These are phyloP conservation scores for Citrus cavaleriei DNA, from an alignment of 345 rosid species.

Conservation along the genomic window DNA sequence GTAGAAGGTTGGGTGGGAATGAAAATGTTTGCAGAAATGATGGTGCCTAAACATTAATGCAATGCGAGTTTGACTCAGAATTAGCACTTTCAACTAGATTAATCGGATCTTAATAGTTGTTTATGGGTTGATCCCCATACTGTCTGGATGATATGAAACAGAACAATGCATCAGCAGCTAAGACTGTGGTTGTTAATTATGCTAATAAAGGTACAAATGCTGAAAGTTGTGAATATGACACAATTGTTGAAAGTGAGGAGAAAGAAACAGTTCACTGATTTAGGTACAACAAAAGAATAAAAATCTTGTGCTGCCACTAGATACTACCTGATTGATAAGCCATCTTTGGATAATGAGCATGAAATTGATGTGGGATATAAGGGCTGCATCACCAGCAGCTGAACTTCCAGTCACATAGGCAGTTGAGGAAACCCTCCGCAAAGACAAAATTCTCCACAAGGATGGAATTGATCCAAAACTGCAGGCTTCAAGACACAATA, in stretches of 20 bases:
- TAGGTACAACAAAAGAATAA: slow-evolving; percentile 13
- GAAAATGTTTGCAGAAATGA: background rate
- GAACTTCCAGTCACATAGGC: slow-evolving; percentile 24
- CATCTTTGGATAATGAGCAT: slow-evolving; percentile 19
- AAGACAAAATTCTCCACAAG: slow-evolving; percentile 20
- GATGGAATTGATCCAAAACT: slow-evolving; percentile 27
- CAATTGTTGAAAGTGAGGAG: slow-evolving; percentile 12
- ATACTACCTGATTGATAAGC: slow-evolving; percentile 10
- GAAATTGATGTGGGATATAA: slow-evolving; percentile 8
- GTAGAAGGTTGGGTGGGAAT: slow-evolving; percentile 14
- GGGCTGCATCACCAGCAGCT: slow-evolving; percentile 9
- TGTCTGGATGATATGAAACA: slow-evolving; percentile 24
- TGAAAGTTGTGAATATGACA: slow-evolving; percentile 14
- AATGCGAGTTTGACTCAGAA: slow-evolving; percentile 20
- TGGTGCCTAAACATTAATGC: slow-evolving; percentile 13
- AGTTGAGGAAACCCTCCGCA: slow-evolving; percentile 22
- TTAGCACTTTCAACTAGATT: slow-evolving; percentile 12
- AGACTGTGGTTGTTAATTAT: slow-evolving; percentile 13
- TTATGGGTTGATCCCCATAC: slow-evolving; percentile 1
- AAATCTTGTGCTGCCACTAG: slow-evolving; percentile 14
- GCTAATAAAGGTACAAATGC: background rate
- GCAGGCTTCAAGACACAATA: slow-evolving; percentile 30
- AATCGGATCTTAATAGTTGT: slow-evolving; percentile 15
- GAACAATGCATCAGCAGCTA: background rate
- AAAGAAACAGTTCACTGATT: slow-evolving; percentile 21